Evolutionary conservation across 1,284 basidiomycete genomes (phyloP).

Genomic region (Rhodofomes roseus): DNA sequence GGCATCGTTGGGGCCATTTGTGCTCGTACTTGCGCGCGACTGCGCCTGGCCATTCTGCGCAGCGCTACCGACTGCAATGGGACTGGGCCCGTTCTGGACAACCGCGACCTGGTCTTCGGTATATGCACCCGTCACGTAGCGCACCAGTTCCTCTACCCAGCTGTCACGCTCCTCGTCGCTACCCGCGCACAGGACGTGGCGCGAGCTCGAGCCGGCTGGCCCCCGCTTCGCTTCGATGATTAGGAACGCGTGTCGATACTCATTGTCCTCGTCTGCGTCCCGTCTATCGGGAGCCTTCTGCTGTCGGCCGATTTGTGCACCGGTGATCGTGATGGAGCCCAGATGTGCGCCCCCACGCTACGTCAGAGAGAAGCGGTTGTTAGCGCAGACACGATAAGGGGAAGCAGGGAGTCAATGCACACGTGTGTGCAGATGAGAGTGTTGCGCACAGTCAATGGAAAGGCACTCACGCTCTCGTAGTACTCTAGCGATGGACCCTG

Average conservation of each 20-base stretch:
- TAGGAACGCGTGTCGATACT: constrained; percentile 95
- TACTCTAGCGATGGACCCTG: constrained; percentile 88
- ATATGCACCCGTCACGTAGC: constrained; percentile 73
- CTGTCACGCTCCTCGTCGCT: constrained; percentile 90
- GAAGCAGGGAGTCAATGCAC: constrained; percentile 3
- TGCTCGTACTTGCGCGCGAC: constrained; percentile 61
- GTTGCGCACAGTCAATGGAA: constrained; percentile 5
- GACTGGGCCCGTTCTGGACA: constrained; percentile 21
- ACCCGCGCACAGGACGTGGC: constrained; percentile 95
- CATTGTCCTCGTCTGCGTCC: constrained; percentile 78
- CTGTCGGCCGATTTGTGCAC: constrained; percentile 83
- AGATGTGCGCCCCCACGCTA: constrained; percentile 89
- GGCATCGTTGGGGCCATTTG: constrained; percentile 34
- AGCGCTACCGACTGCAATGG: constrained; percentile 22
- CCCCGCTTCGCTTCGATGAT: constrained; percentile 85
- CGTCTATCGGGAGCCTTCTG: constrained; percentile 45
- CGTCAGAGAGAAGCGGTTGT: constrained; percentile 19
- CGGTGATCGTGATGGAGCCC: constrained; percentile 83
- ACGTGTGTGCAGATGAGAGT: constrained; percentile 5
- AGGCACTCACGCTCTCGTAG: constrained; percentile 83
- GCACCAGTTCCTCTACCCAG: constrained; percentile 93
- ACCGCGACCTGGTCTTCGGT: constrained; percentile 49
- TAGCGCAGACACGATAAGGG: constrained; percentile 7
- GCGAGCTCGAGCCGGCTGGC: constrained; percentile 65
- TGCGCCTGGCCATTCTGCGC: constrained; percentile 21